Evolutionary conservation across 192 early-diverging fungal species (phyloP).

Genomic region (Thoreauomyces humboldtii): DNA sequence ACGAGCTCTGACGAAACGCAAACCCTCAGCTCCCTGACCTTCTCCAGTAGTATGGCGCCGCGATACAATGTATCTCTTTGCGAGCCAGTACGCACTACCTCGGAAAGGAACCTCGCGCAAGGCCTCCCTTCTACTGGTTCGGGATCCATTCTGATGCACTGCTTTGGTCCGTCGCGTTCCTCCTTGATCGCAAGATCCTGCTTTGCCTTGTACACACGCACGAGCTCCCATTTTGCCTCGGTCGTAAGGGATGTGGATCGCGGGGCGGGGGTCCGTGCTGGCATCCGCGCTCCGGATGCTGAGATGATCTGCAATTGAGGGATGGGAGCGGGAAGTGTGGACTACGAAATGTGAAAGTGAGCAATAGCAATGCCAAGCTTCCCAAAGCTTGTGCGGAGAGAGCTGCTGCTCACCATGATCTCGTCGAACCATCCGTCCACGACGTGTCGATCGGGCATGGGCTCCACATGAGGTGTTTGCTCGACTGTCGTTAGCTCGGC

Average conservation of each 20-base stretch:
- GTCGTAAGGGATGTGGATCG: background rate
- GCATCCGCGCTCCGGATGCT: too few species aligned
- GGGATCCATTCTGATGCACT: too few species aligned
- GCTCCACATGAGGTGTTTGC: too few species aligned
- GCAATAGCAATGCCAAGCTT: background rate
- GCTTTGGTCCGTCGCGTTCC: too few species aligned
- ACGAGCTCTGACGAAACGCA: background rate
- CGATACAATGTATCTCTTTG: too few species aligned
- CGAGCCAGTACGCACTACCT: too few species aligned
- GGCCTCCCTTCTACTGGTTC: too few species aligned
- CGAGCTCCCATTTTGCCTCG: slow-evolving; percentile 23
- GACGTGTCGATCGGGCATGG: slow-evolving; percentile 8
- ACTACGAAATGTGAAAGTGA: background rate
- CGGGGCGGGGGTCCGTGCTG: background rate
- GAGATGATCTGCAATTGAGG: background rate
- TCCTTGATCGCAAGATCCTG: too few species aligned
- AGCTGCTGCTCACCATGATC: slow-evolving; percentile 8
- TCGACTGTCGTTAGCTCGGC: too few species aligned
- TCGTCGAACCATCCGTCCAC: slow-evolving; percentile 25
- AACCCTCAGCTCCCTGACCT: background rate
- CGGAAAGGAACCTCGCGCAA: too few species aligned
- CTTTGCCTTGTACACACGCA: slow-evolving; percentile 19
- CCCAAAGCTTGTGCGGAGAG: background rate
- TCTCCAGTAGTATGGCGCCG: too few species aligned
- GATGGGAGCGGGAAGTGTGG: background rate